Evolutionary conservation across 2,329 filamentous ascomycete species (phyloP), one percentile per base, ranked within the genome.

Genomic region (Mollisia scopiformis): DNA sequence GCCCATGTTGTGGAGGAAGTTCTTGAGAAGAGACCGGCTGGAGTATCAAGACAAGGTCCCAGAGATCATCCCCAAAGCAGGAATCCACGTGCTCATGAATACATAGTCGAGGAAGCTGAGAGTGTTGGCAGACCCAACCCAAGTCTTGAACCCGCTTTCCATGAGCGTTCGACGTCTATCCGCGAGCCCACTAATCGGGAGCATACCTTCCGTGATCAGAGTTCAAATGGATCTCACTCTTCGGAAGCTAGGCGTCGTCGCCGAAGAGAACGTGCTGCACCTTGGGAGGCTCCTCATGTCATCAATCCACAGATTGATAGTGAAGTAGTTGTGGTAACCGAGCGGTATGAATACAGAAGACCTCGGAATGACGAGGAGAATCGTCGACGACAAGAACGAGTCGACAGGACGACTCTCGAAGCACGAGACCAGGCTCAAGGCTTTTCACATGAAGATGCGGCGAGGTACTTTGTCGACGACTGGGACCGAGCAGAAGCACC

Each of bases 391-490:
- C 62, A 65, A 52, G 61, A 66, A 43, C 58, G 53, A 11, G 55
- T 60, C 37, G 58, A 66, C 55, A 39, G 53, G 49, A 58, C 39
- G 27, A 54, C 57, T 13, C 23, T 58, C 25, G 31, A 39, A 51
- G 31, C 43, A 14, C 58, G 51, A 16, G 25, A 53, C 21, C 52
- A 35, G 6, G 43, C 23, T 10, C 21, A 46, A 30, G 30, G 47
- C 6, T 55, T 62, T 33, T 57, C 57, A 11, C 14, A 16, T 25
- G 63, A 62, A 28, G 62, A 68, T 5, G 65, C 63, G 2, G 59
- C 57, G 11, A 59, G 30, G 28, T 65, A 69, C 46, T 69, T 67
- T 50, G 43, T 57, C 19, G 58, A 68, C 10, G 63, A 68, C 56
- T 68, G 67, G 66, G 33, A 16, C 11, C 30, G 35, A 23, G 25